These are phyloP conservation scores for Pythium aquatile DNA, from an alignment of 352 stramenopile species.

Conservation along the genomic window DNA sequence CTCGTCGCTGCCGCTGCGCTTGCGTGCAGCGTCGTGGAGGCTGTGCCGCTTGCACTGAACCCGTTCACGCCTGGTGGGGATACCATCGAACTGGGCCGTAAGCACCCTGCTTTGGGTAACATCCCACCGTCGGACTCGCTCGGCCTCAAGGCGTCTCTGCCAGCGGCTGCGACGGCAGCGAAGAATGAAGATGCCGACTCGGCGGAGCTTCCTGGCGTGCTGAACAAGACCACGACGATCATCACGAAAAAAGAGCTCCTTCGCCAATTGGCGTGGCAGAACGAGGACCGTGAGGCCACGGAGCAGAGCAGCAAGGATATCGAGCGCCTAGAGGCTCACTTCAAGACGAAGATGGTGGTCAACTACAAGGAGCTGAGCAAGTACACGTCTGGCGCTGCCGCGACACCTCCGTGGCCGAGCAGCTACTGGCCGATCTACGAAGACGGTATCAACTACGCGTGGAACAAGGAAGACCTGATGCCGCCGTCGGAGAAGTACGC, in stretches of 20 bases:
- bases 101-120: slow-evolving; percentile 13
- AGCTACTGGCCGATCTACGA: slow-evolving; percentile 28
- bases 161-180: background rate
- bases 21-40: slow-evolving; percentile 11
- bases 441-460: slow-evolving; percentile 27
- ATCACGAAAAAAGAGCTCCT: slow-evolving; percentile 5
- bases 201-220: slow-evolving; percentile 13
- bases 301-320: slow-evolving; percentile 15
- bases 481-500: slow-evolving; percentile 25
- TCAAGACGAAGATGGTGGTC: slow-evolving; percentile 13
- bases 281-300: slow-evolving; percentile 14
- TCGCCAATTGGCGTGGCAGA: background rate
- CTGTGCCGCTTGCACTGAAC: slow-evolving; percentile 14
- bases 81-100: slow-evolving; percentile 10
- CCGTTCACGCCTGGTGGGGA: slow-evolving; percentile 23
- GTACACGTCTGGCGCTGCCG: slow-evolving; percentile 3
- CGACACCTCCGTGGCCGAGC: slow-evolving; percentile 14
- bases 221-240: slow-evolving; percentile 23
- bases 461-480: slow-evolving; percentile 12
- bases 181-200: slow-evolving; percentile 7
- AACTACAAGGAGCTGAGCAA: slow-evolving; percentile 21
- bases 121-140: slow-evolving; percentile 4
- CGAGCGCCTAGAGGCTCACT: slow-evolving; percentile 13
- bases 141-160: slow-evolving; percentile 15
- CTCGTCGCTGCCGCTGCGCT: background rate